These are phyloP conservation scores for Chaetomium fimeti DNA, from an alignment of 495 filamentous ascomycete species.

Conservation along the genomic window DNA sequence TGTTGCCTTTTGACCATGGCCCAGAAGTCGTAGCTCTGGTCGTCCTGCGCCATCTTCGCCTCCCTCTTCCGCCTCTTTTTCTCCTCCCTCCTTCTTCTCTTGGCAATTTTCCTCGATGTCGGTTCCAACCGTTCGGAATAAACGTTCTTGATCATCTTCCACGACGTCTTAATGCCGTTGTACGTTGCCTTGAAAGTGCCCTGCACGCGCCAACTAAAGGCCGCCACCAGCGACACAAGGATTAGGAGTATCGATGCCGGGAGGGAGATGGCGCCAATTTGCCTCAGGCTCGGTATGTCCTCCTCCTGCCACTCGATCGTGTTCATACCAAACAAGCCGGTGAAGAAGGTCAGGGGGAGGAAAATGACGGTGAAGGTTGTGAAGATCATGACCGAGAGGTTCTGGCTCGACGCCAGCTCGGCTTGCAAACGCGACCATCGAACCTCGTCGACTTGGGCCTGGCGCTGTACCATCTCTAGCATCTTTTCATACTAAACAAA, in stretches of 20 bases:
- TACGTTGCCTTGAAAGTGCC: constrained; percentile 32
- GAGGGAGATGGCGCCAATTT: constrained; percentile 45
- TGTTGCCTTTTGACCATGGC: constrained; percentile 39
- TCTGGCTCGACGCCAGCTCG: constrained; percentile 62
- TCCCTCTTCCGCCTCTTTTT: constrained; percentile 30
- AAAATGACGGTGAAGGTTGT: constrained; percentile 69
- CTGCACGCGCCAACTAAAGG: constrained; percentile 45
- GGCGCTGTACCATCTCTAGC: constrained; percentile 66
- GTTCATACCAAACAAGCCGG: constrained; percentile 65
- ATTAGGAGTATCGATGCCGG: constrained; percentile 43
- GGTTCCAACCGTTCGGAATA: constrained; percentile 34
- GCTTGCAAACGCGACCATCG: constrained; percentile 62
- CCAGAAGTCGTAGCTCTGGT: constrained; percentile 48
- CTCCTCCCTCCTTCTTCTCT: constrained; percentile 29
- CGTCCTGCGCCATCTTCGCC: constrained; percentile 28
- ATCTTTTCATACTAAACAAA: constrained; percentile 58
- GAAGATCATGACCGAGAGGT: constrained; percentile 66
- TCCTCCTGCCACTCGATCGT: constrained; percentile 60
- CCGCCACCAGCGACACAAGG: constrained; percentile 40
- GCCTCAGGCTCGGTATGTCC: constrained; percentile 35
- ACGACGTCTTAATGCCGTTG: constrained; percentile 17
- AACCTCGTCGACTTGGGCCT: constrained; percentile 67
- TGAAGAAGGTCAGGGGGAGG: constrained; percentile 65
- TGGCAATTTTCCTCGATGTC: constrained; percentile 29
- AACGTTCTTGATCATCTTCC: constrained; percentile 15